These are phyloP conservation scores for Sphaerulina musiva DNA, from an alignment of 2,329 filamentous ascomycete species.

Conservation along the genomic window DNA sequence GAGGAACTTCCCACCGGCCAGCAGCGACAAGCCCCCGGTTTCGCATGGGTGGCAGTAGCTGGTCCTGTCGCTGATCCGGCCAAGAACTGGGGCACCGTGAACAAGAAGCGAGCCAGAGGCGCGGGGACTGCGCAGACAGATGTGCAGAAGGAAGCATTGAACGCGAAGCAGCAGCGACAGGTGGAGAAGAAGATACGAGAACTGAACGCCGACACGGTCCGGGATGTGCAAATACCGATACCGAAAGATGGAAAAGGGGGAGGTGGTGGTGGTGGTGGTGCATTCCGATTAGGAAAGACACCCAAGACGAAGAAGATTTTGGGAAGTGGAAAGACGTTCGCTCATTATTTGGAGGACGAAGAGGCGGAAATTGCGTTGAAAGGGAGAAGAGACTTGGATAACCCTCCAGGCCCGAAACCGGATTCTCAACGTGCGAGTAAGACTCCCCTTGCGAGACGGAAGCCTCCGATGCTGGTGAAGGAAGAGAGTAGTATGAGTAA, in stretches of 20 bases:
- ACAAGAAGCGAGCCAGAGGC: slow-evolving; percentile 64
- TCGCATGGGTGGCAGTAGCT: slow-evolving; percentile 83
- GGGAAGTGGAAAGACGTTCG: slow-evolving; percentile 74
- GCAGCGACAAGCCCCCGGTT: slow-evolving; percentile 68
- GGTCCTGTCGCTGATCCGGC: slow-evolving; percentile 51
- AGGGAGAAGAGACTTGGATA: slow-evolving; percentile 27
- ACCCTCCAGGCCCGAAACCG: slow-evolving; percentile 4
- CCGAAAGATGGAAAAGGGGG: too few species aligned
- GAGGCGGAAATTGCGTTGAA: slow-evolving; percentile 50
- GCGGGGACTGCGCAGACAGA: slow-evolving; percentile 35
- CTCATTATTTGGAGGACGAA: slow-evolving; percentile 75
- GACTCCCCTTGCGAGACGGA: slow-evolving; percentile 32
- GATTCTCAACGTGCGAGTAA: slow-evolving; percentile 31
- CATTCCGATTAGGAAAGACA: slow-evolving; percentile 51
- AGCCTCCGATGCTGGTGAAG: slow-evolving; percentile 16
- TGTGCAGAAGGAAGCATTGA: slow-evolving; percentile 54
- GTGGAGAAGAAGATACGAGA: slow-evolving; percentile 74
- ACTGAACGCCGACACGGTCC: slow-evolving; percentile 61
- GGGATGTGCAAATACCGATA: slow-evolving; percentile 53
- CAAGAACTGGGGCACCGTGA: slow-evolving; percentile 37
- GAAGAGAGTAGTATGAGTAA: slow-evolving; percentile 26
- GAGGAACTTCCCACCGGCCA: slow-evolving; percentile 68
- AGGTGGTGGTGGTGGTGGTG: slow-evolving; percentile 25
- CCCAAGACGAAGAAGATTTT: slow-evolving; percentile 69
- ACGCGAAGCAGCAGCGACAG: slow-evolving; percentile 75